Base-by-base conservation (phyloP, 176 grass and related monocot genomes). In the Oryza coarctata region DNA sequence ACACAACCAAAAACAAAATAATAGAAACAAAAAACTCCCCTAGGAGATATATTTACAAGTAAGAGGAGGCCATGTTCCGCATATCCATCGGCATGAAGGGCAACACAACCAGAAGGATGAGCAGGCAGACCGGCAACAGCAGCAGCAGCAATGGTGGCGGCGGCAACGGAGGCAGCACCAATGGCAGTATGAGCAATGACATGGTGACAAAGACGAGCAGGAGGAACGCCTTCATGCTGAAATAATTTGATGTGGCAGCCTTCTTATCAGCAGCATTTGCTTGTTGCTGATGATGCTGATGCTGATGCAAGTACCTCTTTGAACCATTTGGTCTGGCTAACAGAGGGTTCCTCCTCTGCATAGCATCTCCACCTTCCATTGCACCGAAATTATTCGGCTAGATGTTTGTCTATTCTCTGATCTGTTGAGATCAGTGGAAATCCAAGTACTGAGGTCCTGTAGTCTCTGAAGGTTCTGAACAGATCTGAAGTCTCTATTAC, bases 81-180 rank as follows among this genome's bases (percentile, higher is more conserved):
- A 85, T 73, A 79, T 92, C 89, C 0, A 85, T 88, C 3, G 85
- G 89, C 85, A 88, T 92, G 77, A 97, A 92, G 55, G 94, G 89
- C 26, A 94, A 15, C 10, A 78, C 69, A 15, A 97, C 0, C 14
- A 97, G 76, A 83, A 97, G n/a, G 63, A 88, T 5, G 35, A 97
- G 87, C 36, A 97, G 44, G 72, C 87, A 85, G 44, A 92, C 67
- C 0, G 92, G 94, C 43, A 94, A 65, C 43, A 94, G 71, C 1
- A 97, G 55, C 52, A 97, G 86, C 74, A 94, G 64, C 40, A 83
- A 80, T 0, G 94, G 94, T 0, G 94, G 92, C 9, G 94, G 94
- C 1, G 89, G 94, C 80, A 97, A 65, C 0, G 92, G 94, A 2
- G 94, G 94, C 75, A 97, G n/a, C 4, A 94, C 77, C 71, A 94